Evolutionary conservation across 2,329 filamentous ascomycete genomes (phyloP), one percentile per base, ranked within the genome.

Genomic region (Colletotrichum sp.): DNA sequence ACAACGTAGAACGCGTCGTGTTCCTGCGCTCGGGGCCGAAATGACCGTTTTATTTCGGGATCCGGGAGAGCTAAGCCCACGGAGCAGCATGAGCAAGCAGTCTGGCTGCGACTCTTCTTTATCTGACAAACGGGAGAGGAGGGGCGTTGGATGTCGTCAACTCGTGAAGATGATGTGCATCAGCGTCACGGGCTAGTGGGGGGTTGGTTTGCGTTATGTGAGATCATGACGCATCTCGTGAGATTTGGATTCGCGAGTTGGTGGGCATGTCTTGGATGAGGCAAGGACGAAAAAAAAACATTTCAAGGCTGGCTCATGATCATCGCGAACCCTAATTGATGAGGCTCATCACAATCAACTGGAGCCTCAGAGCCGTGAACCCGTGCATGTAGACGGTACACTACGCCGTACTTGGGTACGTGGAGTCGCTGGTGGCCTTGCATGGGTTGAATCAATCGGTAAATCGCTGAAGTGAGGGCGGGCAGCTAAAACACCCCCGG

Each of bases 401-500:
- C 44, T 21, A 21, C 34, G 34, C 34, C 34, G 34, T 16, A 36
- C n/a, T 12, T 21, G 18, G 44, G n/a, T 49, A 49, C 44, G n/a
- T 49, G 44, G 44, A 49, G 44, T 49, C 44, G 44, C n/a, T 49
- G 44, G 44, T 21, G 44, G 44, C 44, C 24, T 21, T 57, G 64
- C 36, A n/a, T 63, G 59, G 26, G 24, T 28, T 21, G 63, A 21
- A 28, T 28, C 30, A 28, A 21, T 68, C 13, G n/a, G 18, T 24
- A 55, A 21, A 68, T 26, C 26, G 39, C 59, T 16, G 18, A 72
- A 32, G 44, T 72, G 73, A 76, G 57, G 24, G 24, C 34, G 64
- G 69, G 69, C 73, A 72, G 69, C 57, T 39, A 49, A 63, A 68
- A 72, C 64, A 68, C 52, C 69, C 73, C 73, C 64, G 70, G 73